phyloP scores from a whole-genome alignment of 768 basidiomycete genomes.

The Pulveroboletus sp. region DNA sequence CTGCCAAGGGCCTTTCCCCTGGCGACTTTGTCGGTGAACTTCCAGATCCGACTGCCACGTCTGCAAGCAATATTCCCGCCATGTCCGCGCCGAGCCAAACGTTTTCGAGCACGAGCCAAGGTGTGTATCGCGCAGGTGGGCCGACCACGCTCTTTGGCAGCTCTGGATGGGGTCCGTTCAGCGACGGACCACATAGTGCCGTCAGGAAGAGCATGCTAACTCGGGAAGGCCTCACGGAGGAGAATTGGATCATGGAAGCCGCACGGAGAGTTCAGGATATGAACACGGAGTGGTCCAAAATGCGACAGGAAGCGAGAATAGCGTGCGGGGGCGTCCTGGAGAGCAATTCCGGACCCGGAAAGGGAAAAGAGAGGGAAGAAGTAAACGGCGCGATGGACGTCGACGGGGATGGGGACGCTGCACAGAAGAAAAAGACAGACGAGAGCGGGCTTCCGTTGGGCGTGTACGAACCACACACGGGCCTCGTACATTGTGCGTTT shows the following conservation, averaged over 20 bases:
- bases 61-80: constrained; percentile 40
- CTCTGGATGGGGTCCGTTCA: constrained; percentile 81
- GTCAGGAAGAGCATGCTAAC: constrained; percentile 76
- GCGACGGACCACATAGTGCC: constrained; percentile 80
- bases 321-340: constrained; percentile 47
- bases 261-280: constrained; percentile 62
- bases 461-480: constrained; percentile 80
- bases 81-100: constrained; percentile 25
- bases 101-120: constrained; percentile 47
- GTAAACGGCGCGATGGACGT: constrained; percentile 30
- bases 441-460: constrained; percentile 49
- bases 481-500: constrained; percentile 66
- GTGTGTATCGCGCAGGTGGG: constrained; percentile 86
- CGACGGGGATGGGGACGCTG: constrained; percentile 25
- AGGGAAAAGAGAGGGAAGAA: constrained; percentile 33
- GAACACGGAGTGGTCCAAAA: constrained; percentile 59
- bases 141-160: constrained; percentile 90
- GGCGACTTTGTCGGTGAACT: constrained; percentile 83
- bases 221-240: constrained; percentile 76
- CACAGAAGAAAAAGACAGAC: constrained; percentile 28
- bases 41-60: constrained; percentile 61
- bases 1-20: constrained; percentile 76
- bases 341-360: constrained; percentile 26
- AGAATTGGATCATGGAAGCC: constrained; percentile 90
- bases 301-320: constrained; percentile 51